Conservation (phyloP, 192 early-diverging fungal species). For the Dissophora ornata region DNA sequence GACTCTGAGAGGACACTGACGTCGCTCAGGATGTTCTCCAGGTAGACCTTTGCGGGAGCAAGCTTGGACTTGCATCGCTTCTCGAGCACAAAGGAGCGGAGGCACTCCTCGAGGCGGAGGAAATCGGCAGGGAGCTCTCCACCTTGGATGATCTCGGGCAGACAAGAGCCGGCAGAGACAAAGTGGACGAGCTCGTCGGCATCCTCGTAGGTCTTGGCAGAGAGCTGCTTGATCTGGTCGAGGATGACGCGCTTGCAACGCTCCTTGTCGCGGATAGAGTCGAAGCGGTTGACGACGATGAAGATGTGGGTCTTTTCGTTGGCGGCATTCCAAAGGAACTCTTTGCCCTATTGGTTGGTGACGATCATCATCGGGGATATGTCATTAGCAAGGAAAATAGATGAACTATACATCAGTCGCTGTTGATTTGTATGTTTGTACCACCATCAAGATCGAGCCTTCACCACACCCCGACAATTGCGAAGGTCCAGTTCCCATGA, state of each 20-base stretch:
- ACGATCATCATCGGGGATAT: too few relatives aligned
- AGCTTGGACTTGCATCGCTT: slow-evolving; percentile 95
- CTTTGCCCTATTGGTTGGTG: slow-evolving; percentile 79
- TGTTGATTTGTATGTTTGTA: not conserved
- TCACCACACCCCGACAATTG: not conserved
- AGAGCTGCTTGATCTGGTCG: slow-evolving; percentile 96
- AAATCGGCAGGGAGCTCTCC: slow-evolving; percentile 64
- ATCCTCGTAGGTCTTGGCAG: slow-evolving; percentile 91
- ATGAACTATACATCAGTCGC: too few relatives aligned
- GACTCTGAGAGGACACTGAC: slow-evolving; percentile 76
- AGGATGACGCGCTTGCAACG: slow-evolving; percentile 94
- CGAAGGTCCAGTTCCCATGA: slow-evolving; percentile 41
- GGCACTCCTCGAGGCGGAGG: slow-evolving; percentile 81
- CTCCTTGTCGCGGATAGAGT: slow-evolving; percentile 93
- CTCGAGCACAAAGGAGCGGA: slow-evolving; percentile 94
- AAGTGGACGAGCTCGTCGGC: slow-evolving; percentile 96
- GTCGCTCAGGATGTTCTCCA: slow-evolving; percentile 87
- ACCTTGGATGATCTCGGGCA: slow-evolving; percentile 44
- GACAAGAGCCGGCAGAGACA: slow-evolving; percentile 77
- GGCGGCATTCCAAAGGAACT: slow-evolving; percentile 95
- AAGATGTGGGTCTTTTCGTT: slow-evolving; percentile 99
- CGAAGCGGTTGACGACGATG: slow-evolving; percentile 98
- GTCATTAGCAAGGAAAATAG: too few relatives aligned
- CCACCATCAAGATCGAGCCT: slow-evolving; percentile 5
- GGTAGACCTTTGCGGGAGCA: slow-evolving; percentile 92